Base-by-base conservation (phyloP, 768 basidiomycete species). In the Pisolithus sp. region DNA sequence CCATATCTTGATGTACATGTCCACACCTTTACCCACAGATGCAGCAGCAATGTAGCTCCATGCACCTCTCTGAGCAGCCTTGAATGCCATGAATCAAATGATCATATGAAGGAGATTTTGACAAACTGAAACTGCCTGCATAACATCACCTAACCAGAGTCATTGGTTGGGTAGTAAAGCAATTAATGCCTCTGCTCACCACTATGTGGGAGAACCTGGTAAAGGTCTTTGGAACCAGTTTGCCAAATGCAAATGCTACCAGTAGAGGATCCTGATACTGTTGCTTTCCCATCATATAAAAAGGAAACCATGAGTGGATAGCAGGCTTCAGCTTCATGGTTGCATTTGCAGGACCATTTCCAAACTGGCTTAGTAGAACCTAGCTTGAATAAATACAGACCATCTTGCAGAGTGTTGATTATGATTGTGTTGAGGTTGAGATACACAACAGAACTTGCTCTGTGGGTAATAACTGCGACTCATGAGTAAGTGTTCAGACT, bases 1-100 rank as follows among this genome's bases (percentile, higher is more conserved):
- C 46, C 46, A 47, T 30, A 47, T 47, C 28, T 47, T 47, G 28
- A 47, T 34, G 46, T 47, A 47, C 15, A 30, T 47, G 20, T 47
- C 46, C 30, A 31, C 17, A 10, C 46, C 46, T 36, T 47, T 47
- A 17, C 23, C 8, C 17, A 24, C 46, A 30, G 46, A 47, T 10
- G 30, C 46, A 9, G 28, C 30, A 13, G 46, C 26, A 10, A 47
- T 17, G 9, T 47, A 34, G 46, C 46, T 47, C 20, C 28, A 47
- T 12, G 21, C 17, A 4, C 46, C 46, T 34, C 18, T 26, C 9
- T 30, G 26, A 34, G 39, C 17, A 40, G 39, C 39, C 39, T 40
- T 40, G 39, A 40, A 40, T n/a, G 17, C 20, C 39, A n/a, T 40
- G 20, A 40, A 13, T 40, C 20, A n/a, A 40, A 13, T 17, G 15